Evolutionary conservation across 495 filamentous ascomycete species (phyloP), one percentile per base, ranked within the genome.

Genomic region (Daldinia decipiens): DNA sequence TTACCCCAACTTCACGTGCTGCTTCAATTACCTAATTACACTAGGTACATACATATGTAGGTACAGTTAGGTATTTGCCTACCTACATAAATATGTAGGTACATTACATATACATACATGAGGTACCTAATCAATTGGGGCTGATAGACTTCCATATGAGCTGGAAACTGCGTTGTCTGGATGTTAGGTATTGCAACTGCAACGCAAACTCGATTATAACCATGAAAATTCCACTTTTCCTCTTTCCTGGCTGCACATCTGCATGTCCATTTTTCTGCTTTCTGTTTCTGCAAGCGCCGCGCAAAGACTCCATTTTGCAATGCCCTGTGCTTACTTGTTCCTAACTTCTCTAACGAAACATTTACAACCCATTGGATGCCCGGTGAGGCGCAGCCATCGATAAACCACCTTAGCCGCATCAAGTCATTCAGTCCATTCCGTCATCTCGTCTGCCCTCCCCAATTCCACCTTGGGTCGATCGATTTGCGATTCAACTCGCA

Each of bases 331-430:
- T 21, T 47, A 24, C 55, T 43, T 40, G 15, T 5, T 52, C 56
- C 26, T 67, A 29, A n/a, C 38, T 61, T 34, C 43, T 27, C 21
- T 4, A 26, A 17, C 21, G 31, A 50, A 47, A 56, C 17, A 59
- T 34, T 29, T 15, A 31, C 1, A 54, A 58, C 38, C 27, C 56
- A 63, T 67, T 55, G 59, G 54, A 51, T 39, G 39, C 34, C 26
- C 43, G 50, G 52, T 17, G 61, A 58, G 65, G 70, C 70, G 70
- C 70, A 72, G 65, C 56, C 4, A 15, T 45, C 13, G 17, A 68
- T 61, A 27, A 34, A 34, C 36, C 7, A 47, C 11, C 52, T 36
- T 43, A 34, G 24, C 54, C 17, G 53, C 68, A 59, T 62, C 51
- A 63, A 58, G 27, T 59, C 63, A 67, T 50, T 24, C 29, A 24